These are phyloP conservation scores for Plectosphaerella cucumerina DNA, from an alignment of 2,329 filamentous ascomycete genomes.

Conservation along the genomic window DNA sequence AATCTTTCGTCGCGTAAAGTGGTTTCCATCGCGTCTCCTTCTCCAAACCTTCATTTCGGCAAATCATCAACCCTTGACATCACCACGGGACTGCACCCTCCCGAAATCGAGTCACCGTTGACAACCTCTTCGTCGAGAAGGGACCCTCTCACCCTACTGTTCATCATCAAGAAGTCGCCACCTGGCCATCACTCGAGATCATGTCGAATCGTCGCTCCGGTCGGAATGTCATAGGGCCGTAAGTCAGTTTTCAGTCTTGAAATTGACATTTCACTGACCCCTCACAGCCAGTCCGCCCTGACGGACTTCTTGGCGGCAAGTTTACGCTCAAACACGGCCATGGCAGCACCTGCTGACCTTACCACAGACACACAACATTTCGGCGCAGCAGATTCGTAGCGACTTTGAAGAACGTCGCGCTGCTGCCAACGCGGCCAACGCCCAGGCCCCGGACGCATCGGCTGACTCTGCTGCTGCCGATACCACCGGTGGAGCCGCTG, in stretches of 20 bases:
- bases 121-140: too few relatives aligned
- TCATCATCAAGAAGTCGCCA: not conserved
- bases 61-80: too few relatives aligned
- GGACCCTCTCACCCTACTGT: too few relatives aligned
- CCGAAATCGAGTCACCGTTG: too few relatives aligned
- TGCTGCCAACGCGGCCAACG: conserved; percentile 5
- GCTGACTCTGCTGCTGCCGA: conserved; percentile 8
- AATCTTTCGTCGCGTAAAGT: too few relatives aligned
- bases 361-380: conserved; percentile 14
- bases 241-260: conserved; percentile 12
- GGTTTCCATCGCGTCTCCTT: too few relatives aligned
- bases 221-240: conserved; percentile 35
- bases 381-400: not conserved
- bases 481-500: conserved; percentile 10
- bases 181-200: not conserved
- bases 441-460: conserved; percentile 11
- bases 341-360: not conserved
- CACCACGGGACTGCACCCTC: too few relatives aligned
- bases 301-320: conserved; percentile 49
- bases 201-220: not conserved
- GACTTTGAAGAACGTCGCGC: not conserved
- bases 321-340: not conserved
- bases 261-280: conserved; percentile 6
- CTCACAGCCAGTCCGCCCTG: conserved; percentile 43
- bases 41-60: too few relatives aligned